phyloP scores from a whole-genome alignment of 768 basidiomycete genomes.

The Leccinum subtestaceum region DNA sequence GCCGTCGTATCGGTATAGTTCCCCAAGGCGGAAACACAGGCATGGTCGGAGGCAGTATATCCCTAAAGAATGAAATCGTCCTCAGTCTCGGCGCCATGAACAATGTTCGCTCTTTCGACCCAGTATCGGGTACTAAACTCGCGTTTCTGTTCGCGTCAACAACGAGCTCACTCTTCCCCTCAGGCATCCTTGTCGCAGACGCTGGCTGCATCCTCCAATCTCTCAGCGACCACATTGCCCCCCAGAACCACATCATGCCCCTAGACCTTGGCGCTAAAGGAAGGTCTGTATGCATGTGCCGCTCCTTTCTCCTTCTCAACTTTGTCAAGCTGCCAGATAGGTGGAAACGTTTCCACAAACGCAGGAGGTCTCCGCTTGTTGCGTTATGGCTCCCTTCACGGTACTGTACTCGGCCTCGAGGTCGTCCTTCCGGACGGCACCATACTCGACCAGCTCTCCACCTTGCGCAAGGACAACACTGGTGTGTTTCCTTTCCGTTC shows the following conservation, averaged over 20 bases:
- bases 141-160: slow-evolving; percentile 2
- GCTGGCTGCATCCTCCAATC: slow-evolving; percentile 92
- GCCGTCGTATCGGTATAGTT: slow-evolving; percentile 80
- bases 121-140: slow-evolving; percentile 62
- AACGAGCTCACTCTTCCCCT: slow-evolving; percentile 1
- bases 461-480: slow-evolving; percentile 95
- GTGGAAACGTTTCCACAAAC: slow-evolving; percentile 95
- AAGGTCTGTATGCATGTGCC: slow-evolving; percentile 49
- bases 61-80: slow-evolving; percentile 83
- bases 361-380: slow-evolving; percentile 94
- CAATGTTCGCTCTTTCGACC: slow-evolving; percentile 77
- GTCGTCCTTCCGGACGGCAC: slow-evolving; percentile 94
- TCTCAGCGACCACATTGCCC: slow-evolving; percentile 80
- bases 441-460: slow-evolving; percentile 83
- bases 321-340: slow-evolving; percentile 82
- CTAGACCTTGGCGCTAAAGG: slow-evolving; percentile 95
- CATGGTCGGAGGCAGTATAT: slow-evolving; percentile 92
- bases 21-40: slow-evolving; percentile 99
- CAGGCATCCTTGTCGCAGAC: slow-evolving; percentile 89
- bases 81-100: slow-evolving; percentile 82
- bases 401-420: slow-evolving; percentile 91
- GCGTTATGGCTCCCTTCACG: slow-evolving; percentile 93
- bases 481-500: slow-evolving; percentile 45
- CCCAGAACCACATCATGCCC: slow-evolving; percentile 93
- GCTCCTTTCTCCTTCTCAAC: slow-evolving; percentile 3